Evolutionary conservation across 2,329 filamentous ascomycete genomes (phyloP).

Genomic region (Penicillium paneum): DNA sequence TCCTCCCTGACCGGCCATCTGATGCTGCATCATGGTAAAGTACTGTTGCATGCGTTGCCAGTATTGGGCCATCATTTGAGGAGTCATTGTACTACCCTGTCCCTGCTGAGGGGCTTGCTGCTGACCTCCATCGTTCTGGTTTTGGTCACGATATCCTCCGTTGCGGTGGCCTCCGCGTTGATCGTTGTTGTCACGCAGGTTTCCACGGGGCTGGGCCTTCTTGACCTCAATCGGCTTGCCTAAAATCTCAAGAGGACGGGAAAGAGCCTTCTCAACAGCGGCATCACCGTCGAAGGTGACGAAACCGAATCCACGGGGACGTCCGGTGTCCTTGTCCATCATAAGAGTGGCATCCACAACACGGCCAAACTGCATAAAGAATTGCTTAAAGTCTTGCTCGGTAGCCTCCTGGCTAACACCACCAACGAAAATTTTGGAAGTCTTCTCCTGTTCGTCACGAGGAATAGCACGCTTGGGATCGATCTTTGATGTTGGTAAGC

Average conservation of each 20-base stretch:
- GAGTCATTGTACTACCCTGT: slow-evolving; percentile 69
- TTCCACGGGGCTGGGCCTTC: slow-evolving; percentile 92
- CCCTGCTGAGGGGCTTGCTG: slow-evolving; percentile 50
- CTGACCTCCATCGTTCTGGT: slow-evolving; percentile 39
- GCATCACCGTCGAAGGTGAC: slow-evolving; percentile 97
- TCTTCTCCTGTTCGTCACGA: slow-evolving; percentile 95
- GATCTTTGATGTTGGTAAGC: slow-evolving; percentile 60
- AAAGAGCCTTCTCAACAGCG: slow-evolving; percentile 87
- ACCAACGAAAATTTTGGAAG: slow-evolving; percentile 97
- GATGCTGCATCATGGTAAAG: slow-evolving; percentile 90
- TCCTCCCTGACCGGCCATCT: slow-evolving; percentile 61
- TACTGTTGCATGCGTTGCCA: slow-evolving; percentile 99
- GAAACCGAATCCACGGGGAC: slow-evolving; percentile 93
- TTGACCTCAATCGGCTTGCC: slow-evolving; percentile 98
- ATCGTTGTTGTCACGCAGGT: slow-evolving; percentile 81
- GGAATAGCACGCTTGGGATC: slow-evolving; percentile 97
- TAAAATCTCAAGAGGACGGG: slow-evolving; percentile 81
- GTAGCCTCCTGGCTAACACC: slow-evolving; percentile 97
- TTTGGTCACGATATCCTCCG: slow-evolving; percentile 42
- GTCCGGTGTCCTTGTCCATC: slow-evolving; percentile 99
- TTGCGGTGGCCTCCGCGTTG: slow-evolving; percentile 46
- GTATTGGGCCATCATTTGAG: slow-evolving; percentile 97
- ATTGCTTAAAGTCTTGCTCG: slow-evolving; percentile 92
- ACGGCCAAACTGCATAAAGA: slow-evolving; percentile 93
- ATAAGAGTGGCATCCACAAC: slow-evolving; percentile 97